These are phyloP conservation scores for Xylaria digitata DNA, from an alignment of 2,329 filamentous ascomycete genomes.

Conservation along the genomic window DNA sequence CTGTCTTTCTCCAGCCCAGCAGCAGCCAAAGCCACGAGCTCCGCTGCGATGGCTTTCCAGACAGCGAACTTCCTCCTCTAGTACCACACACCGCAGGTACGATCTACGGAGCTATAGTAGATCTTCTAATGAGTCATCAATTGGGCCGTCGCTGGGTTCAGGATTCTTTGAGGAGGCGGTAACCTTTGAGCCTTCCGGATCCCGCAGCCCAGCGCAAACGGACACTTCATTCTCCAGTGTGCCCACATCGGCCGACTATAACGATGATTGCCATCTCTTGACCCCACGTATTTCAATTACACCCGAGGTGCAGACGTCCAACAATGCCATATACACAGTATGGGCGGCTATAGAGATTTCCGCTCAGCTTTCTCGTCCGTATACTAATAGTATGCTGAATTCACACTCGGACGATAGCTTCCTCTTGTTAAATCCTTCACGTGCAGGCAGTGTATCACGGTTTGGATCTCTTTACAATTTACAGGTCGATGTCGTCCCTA, in stretches of 20 bases:
- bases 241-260: constrained; percentile 43
- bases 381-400: constrained; percentile 13
- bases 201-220: constrained; percentile 20
- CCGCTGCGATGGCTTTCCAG: constrained; percentile 45
- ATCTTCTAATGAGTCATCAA: constrained; percentile 40
- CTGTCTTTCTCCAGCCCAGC: constrained; percentile 24
- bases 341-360: constrained; percentile 64
- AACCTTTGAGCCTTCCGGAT: constrained; percentile 29
- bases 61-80: constrained; percentile 42
- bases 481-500: constrained; percentile 58
- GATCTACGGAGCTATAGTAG: constrained; percentile 31
- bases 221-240: constrained; percentile 46
- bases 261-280: constrained; percentile 51
- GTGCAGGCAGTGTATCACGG: constrained; percentile 42
- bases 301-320: constrained; percentile 54
- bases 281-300: constrained; percentile 58
- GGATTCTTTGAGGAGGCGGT: constrained; percentile 28
- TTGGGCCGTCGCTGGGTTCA: constrained; percentile 29
- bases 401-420: constrained; percentile 7
- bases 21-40: constrained; percentile 39
- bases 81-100: constrained; percentile 39
- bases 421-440: constrained; percentile 38
- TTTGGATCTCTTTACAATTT: constrained; percentile 64
- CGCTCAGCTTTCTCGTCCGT: constrained; percentile 52
- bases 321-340: constrained; percentile 51